phyloP scores from a whole-genome alignment of 73 alveolate species.

The Vitrella brassicaformis region DNA sequence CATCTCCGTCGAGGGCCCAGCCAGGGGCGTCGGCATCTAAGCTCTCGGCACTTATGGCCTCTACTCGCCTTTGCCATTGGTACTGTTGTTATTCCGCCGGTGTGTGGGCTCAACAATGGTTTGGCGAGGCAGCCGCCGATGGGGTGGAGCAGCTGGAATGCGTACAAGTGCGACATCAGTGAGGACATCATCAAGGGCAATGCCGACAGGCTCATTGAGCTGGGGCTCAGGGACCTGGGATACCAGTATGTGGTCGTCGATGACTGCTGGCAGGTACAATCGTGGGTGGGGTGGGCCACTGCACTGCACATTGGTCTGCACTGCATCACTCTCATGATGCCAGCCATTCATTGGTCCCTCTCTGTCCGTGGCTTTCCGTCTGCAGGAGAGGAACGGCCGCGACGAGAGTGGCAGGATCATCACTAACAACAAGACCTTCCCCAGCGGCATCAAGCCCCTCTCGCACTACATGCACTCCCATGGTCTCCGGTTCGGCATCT shows the following conservation, averaged over 20 bases:
- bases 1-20: too few relatives aligned
- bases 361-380: too few relatives aligned
- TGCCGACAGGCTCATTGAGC: constrained; percentile 53
- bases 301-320: too few relatives aligned
- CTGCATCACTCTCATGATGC: too few relatives aligned
- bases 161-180: constrained; percentile 63
- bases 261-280: constrained; percentile 67
- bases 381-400: constrained; percentile 1
- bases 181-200: constrained; percentile 44
- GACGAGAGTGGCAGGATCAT: constrained; percentile 32
- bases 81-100: too few relatives aligned
- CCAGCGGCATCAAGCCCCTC: constrained; percentile 61
- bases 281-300: too few relatives aligned
- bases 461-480: constrained; percentile 52
- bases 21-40: too few relatives aligned
- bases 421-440: constrained; percentile 56
- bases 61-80: too few relatives aligned
- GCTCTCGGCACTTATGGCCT: too few relatives aligned
- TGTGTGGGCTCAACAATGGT: constrained; percentile 57
- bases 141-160: constrained; percentile 87
- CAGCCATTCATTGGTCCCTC: too few relatives aligned
- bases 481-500: constrained; percentile 72
- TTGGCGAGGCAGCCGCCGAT: constrained; percentile 63
- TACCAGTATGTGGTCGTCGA: constrained; percentile 60
- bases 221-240: constrained; percentile 69